A percentile compares a stretch with the other conserved stretches of the same genome.
Evolutionary conservation across 1,284 basidiomycete species (phyloP).

Genomic region (Ganoderma sinense): DNA sequence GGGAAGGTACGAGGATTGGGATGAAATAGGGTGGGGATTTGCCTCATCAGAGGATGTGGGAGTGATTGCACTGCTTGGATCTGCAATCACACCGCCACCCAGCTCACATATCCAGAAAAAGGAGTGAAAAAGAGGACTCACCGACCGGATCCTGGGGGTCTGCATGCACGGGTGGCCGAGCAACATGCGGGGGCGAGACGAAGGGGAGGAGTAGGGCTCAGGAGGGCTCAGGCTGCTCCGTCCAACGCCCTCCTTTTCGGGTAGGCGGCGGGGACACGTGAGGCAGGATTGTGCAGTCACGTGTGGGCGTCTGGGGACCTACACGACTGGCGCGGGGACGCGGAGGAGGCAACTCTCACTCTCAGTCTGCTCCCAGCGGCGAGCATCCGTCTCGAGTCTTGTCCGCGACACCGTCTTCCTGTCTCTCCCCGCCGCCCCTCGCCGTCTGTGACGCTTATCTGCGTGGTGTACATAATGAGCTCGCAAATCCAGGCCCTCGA

Average conservation of each 20-base stretch:
- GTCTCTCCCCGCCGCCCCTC: conserved; percentile 9
- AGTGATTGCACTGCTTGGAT: conserved; percentile 23
- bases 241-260: neutral
- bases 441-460: conserved; percentile 7
- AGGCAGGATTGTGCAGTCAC: neutral
- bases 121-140: neutral
- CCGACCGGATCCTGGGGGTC: neutral
- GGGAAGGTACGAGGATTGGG: neutral
- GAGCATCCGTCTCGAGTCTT: neutral
- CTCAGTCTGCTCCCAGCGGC: neutral
- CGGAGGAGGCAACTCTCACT: neutral
- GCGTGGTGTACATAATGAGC: conserved; percentile 25
- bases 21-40: neutral
- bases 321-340: neutral
- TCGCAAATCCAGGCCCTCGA: conserved; percentile 50
- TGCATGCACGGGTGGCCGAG: neutral
- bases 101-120: neutral
- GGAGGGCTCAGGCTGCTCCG: neutral
- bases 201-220: neutral
- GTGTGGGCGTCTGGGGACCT: neutral
- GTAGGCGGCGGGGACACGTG: neutral
- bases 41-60: neutral
- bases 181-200: neutral
- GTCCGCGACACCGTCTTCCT: neutral
- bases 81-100: conserved; percentile 27